A percentile compares a stretch with the other conserved stretches of the same genome.
These are phyloP conservation scores for Fusarium continuum DNA, from an alignment of 2,329 filamentous ascomycete genomes.

Conservation along the genomic window DNA sequence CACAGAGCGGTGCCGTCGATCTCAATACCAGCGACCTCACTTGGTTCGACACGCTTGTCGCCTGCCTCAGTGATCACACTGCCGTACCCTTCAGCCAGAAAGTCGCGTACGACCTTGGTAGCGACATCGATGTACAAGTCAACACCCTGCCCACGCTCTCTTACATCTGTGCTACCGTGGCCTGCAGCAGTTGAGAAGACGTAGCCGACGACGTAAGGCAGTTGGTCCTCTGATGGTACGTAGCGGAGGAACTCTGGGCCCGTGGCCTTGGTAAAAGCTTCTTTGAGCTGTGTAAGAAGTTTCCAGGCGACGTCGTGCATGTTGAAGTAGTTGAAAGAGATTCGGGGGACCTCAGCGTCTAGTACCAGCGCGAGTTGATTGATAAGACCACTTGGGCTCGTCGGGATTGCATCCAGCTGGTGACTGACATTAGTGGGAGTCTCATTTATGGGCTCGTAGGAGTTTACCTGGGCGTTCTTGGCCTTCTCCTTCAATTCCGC, in stretches of 20 bases:
- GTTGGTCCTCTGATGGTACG: constrained; percentile 1
- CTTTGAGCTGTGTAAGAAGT: constrained; percentile 1
- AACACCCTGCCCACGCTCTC: not conserved
- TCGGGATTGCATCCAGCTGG: not conserved
- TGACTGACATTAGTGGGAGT: not conserved
- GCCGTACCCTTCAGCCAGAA: not conserved
- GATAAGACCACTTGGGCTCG: not conserved
- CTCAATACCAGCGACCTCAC: not conserved
- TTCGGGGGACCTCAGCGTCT: constrained; percentile 1
- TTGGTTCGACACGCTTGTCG: not conserved
- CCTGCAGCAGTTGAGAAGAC: constrained; percentile 38
- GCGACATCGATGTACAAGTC: constrained; percentile 8
- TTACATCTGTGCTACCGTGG: not conserved
- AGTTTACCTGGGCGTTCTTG: not conserved
- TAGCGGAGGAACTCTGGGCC: constrained; percentile 1
- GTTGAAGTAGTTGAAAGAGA: constrained; percentile 23
- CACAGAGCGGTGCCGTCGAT: not conserved
- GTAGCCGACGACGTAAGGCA: constrained; percentile 43
- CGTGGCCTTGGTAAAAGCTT: not conserved
- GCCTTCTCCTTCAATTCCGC: not conserved
- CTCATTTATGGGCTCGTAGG: not conserved
- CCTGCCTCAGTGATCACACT: not conserved
- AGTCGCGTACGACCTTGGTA: not conserved
- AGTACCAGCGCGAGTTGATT: constrained; percentile 6
- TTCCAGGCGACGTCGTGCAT: constrained; percentile 15